These are phyloP conservation scores for Ambrosiella beaveri DNA, from an alignment of 2,329 filamentous ascomycete genomes.

Conservation along the genomic window DNA sequence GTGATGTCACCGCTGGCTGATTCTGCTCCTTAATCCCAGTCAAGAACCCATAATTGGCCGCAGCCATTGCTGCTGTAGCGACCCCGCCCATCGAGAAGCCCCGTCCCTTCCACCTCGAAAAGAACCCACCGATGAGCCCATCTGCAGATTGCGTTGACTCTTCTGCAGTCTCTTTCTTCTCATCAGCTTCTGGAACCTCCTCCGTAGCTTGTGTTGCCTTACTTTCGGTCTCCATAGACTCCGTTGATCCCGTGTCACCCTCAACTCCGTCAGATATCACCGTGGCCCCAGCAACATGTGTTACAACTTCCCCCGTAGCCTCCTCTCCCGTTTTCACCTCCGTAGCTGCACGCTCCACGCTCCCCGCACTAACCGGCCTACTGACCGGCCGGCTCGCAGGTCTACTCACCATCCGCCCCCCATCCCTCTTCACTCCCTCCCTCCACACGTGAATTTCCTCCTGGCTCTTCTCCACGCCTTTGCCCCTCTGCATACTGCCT, in stretches of 20 bases:
- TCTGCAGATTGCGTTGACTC: not conserved
- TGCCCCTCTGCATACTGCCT: constrained; percentile 13
- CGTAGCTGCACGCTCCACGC: not conserved
- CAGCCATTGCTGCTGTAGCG: constrained; percentile 4
- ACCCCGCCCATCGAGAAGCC: constrained; percentile 1
- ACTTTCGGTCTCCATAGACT: not conserved
- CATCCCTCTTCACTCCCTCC: constrained; percentile 34
- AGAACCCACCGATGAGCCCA: constrained; percentile 2
- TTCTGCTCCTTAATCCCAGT: too few species aligned
- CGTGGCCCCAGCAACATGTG: too few species aligned
- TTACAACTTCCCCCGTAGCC: too few species aligned
- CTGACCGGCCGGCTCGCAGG: not conserved
- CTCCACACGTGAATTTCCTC: constrained; percentile 85
- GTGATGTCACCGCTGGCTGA: too few species aligned
- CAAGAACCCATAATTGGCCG: not conserved
- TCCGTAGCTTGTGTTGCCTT: not conserved
- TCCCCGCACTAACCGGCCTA: not conserved
- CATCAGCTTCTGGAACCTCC: not conserved
- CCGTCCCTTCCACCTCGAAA: constrained; percentile 5
- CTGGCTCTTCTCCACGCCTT: constrained; percentile 22
- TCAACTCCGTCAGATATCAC: too few species aligned
- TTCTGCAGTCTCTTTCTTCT: not conserved
- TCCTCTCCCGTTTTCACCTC: not conserved
- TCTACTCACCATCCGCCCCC: constrained; percentile 21
- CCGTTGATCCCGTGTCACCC: not conserved